Evolutionary conservation across 495 filamentous ascomycete species (phyloP), one percentile per base, ranked within the genome.

Genomic region (Astrothelium macrocarpum): DNA sequence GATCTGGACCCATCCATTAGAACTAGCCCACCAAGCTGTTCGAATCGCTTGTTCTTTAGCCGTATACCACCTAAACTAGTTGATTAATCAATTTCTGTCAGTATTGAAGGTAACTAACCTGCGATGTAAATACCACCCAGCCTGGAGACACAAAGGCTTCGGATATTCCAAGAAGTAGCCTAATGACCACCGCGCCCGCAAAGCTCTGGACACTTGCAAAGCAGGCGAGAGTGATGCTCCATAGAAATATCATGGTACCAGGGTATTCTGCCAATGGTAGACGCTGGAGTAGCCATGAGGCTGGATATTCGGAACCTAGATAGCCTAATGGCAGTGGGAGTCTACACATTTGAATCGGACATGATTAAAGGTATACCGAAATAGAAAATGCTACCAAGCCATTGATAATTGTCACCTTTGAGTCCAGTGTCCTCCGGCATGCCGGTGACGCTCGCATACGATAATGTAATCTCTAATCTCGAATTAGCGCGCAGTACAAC

Each of bases 281-380:
- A 1, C 77, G 72, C 64, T 84, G 81, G 28, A 84, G 78, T 10
- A 88, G 78, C 34, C 80, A 77, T 59, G 81, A 84, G 32, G 84
- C 85, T 1, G 83, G 84, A 68, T 84, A 87, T 68, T 87, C 80
- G 85, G 65, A 75, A 1, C 67, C 71, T 59, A 84, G 70, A n/a
- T 82, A 80, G 32, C 71, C 70, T 46, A 70, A 68, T 11, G 43
- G 39, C 25, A 46, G 12, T 62, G 20, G 39, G 32, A 46, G 29
- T 62, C 26, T 9, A 14, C 10, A 23, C 53, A 14, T n/a, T 20
- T 16, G 16, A 5, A 31, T 26, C 20, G 32, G 16, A n/a, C 18
- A 32, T 64, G 34, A 5, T 64, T 39, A 25, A 29, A 16, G 31
- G 14, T 56, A 29, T 62, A 80, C 79, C 85, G 59, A 87, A 85